Base-by-base conservation (phyloP, 768 basidiomycete genomes). In the Crassisporium funariophilum region DNA sequence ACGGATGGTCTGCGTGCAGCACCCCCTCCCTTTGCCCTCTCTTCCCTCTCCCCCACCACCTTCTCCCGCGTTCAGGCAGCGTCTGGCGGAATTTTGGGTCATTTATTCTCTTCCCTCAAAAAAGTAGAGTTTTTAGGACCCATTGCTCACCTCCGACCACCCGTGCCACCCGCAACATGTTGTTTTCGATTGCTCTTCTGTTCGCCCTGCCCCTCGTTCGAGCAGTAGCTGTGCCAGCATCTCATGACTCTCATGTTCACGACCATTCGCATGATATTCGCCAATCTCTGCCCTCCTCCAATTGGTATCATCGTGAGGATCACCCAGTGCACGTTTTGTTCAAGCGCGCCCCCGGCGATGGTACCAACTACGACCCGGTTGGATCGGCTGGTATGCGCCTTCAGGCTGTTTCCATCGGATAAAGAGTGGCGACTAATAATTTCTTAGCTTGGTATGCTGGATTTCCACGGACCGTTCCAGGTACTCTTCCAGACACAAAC, bases 261-360 rank as follows among this genome's bases (percentile, higher is more conserved):
- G 64, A 65, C 38, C 62, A 71, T 46, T 31, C 58, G 23, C 67
- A 71, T 50, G 36, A 53, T 22, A 49, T 64, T 24, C 41, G 53
- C 6, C 42, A 55, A 49, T 50, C 58, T 2, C 68, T 77, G 10
- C 72, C 75, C 21, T 57, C 49, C 13, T 45, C 60, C 5, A 31
- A 2, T 31, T 91, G 89, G 89, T 81, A 77, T 59, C 90, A 89
- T 41, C 59, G 66, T 35, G 59, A 71, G 12, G 76, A 75, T 53
- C 86, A 90, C 56, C 80, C 79, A 3, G 80, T 74, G 7, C 73
- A 86, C 59, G 44, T 55, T 35, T 72, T 92, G 39, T 91, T 91
- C 68, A 75, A 70, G 56, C 83, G 88, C 42, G 75, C 61, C 0
- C 54, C 64, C 9, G 61, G 63, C 9, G 83, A 86, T 49, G 83